phyloP scores from a whole-genome alignment of 1,284 basidiomycete genomes.

The Anthracocystis panici-leucophaei region DNA sequence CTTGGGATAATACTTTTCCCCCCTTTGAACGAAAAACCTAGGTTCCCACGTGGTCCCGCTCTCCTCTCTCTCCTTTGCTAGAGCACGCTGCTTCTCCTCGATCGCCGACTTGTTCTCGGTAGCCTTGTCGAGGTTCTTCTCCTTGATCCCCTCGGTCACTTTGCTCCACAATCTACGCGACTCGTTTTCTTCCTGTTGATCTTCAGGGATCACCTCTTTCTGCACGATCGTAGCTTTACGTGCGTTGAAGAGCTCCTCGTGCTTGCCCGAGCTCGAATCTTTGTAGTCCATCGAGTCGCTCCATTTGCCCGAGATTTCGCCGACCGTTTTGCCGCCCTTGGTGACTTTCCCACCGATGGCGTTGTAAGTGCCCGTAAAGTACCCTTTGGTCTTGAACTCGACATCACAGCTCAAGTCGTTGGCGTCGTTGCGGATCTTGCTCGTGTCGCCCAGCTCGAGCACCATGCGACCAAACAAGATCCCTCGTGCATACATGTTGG shows the following conservation, averaged over 20 bases:
- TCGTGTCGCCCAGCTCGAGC: slow-evolving; percentile 91
- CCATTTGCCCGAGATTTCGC: slow-evolving; percentile 92
- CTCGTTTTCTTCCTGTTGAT: slow-evolving; percentile 90
- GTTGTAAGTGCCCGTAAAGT: slow-evolving; percentile 97
- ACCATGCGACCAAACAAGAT: slow-evolving; percentile 99
- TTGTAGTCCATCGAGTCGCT: slow-evolving; percentile 90
- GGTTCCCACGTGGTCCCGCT: slow-evolving; percentile 77
- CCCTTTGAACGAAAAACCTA: slow-evolving; percentile 82
- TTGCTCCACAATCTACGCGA: slow-evolving; percentile 82
- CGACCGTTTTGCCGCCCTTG: slow-evolving; percentile 78
- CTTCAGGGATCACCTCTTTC: slow-evolving; percentile 85
- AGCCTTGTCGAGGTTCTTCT: slow-evolving; percentile 92
- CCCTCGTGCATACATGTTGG: slow-evolving; percentile 83
- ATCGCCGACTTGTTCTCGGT: slow-evolving; percentile 89
- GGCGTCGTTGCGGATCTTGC: slow-evolving; percentile 84
- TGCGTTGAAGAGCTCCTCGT: slow-evolving; percentile 86
- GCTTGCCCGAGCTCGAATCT: slow-evolving; percentile 74
- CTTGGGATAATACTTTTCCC: slow-evolving; percentile 68
- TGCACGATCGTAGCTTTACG: slow-evolving; percentile 78
- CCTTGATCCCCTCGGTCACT: slow-evolving; percentile 86
- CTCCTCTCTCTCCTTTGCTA: slow-evolving; percentile 82
- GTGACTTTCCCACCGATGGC: slow-evolving; percentile 85
- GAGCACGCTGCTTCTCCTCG: slow-evolving; percentile 90
- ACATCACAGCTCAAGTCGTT: slow-evolving; percentile 83
- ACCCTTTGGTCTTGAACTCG: slow-evolving; percentile 98